Evolutionary conservation across 2,329 filamentous ascomycete genomes (phyloP).

Genomic region (Penicillium glabrum): DNA sequence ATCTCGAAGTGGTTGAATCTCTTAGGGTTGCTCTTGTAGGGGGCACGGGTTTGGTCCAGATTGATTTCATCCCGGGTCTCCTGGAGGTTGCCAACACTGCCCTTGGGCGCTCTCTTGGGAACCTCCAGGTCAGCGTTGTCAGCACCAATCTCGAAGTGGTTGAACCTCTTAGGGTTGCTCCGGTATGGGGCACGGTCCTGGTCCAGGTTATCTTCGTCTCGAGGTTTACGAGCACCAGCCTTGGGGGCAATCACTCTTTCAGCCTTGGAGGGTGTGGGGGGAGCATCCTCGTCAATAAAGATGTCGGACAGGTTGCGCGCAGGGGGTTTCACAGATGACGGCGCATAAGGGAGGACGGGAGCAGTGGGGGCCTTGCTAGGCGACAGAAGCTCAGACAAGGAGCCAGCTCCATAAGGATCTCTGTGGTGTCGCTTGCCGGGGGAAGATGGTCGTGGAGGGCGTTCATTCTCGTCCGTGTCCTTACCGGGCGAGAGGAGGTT

Average conservation of each 20-base stretch:
- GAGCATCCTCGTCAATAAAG: conserved; percentile 48
- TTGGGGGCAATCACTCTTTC: conserved; percentile 42
- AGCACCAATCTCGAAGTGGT: conserved; percentile 55
- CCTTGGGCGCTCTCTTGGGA: conserved; percentile 33
- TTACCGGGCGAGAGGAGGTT: conserved; percentile 64
- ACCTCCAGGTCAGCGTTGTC: conserved; percentile 24
- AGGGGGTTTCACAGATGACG: conserved; percentile 66
- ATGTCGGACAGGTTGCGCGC: conserved; percentile 71
- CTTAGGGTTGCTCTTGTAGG: conserved; percentile 66
- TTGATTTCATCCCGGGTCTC: conserved; percentile 30
- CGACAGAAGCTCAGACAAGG: conserved; percentile 71
- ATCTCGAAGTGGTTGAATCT: conserved; percentile 69
- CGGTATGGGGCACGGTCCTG: conserved; percentile 41
- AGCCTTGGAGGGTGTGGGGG: conserved; percentile 29
- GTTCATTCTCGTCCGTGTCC: conserved; percentile 27
- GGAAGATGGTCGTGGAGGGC: conserved; percentile 23
- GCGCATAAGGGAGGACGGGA: conserved; percentile 32
- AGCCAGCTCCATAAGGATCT: conserved; percentile 46
- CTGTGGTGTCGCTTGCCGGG: conserved; percentile 42
- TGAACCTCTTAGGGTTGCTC: conserved; percentile 75
- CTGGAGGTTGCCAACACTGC: conserved; percentile 50
- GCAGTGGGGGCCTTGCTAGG: conserved; percentile 51
- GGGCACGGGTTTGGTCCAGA: background rate
- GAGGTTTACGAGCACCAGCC: conserved; percentile 48
- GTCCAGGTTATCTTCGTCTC: conserved; percentile 42